Conservation (phyloP, 192 early-diverging fungal genomes). For the Allomyces arbusculus region DNA sequence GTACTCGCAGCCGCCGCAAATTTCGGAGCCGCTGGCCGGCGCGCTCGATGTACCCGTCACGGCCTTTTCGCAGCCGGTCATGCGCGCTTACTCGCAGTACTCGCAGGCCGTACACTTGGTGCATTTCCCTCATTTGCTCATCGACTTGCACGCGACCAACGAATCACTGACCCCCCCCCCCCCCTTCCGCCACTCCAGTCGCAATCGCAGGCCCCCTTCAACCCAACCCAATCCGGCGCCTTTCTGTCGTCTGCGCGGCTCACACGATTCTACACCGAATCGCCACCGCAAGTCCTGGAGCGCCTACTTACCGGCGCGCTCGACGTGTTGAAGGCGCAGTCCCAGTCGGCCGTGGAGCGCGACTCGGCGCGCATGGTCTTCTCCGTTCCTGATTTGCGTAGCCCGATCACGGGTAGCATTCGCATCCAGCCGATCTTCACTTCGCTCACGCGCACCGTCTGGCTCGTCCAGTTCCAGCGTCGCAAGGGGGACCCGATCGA, state of each 20-base stretch:
- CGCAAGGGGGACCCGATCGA: background rate
- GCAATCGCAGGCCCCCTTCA: too few relatives aligned
- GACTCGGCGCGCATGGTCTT: slow-evolving; percentile 8
- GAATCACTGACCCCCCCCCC: too few relatives aligned
- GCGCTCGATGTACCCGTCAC: too few relatives aligned
- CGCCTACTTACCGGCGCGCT: slow-evolving; percentile 12
- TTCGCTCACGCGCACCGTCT: background rate
- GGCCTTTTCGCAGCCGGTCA: too few relatives aligned
- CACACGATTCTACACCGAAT: slow-evolving; percentile 19
- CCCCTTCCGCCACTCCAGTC: too few relatives aligned
- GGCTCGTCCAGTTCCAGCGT: background rate
- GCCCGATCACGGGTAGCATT: slow-evolving; percentile 39
- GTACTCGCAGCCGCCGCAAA: background rate
- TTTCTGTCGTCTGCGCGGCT: slow-evolving; percentile 17
- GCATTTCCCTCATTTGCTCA: too few relatives aligned
- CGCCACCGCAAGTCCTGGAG: slow-evolving; percentile 12
- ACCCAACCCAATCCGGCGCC: too few relatives aligned
- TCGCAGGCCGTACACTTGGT: too few relatives aligned
- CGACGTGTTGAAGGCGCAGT: slow-evolving; percentile 13
- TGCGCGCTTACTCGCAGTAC: too few relatives aligned
- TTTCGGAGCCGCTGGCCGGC: too few relatives aligned
- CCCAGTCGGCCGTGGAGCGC: background rate
- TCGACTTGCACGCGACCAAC: too few relatives aligned
- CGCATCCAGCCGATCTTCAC: slow-evolving; percentile 21
- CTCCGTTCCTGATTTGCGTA: slow-evolving; percentile 42